Percentiles rank a stretch among this genome's conserved stretches.
phyloP scores from a whole-genome alignment of 257 asterid species.

The Nicotiana noctiflora region DNA sequence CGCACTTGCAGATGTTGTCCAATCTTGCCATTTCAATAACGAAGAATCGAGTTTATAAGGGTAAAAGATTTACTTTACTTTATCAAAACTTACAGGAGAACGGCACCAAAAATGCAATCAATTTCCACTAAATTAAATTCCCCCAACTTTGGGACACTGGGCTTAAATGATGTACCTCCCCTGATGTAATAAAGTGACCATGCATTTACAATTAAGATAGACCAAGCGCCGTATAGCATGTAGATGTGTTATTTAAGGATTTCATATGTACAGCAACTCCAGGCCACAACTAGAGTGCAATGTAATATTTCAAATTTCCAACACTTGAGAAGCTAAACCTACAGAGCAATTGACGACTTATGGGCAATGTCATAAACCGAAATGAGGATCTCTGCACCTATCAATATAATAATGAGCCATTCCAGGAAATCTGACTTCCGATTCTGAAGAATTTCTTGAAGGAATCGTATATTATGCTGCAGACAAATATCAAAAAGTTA shows the following conservation, averaged over 20 bases:
- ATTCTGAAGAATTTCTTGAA: conserved; percentile 93
- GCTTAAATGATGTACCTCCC: neutral
- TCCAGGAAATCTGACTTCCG: conserved; percentile 92
- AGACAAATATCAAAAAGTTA: conserved; percentile 11
- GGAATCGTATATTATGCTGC: conserved; percentile 96
- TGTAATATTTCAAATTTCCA: neutral
- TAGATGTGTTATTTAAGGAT: neutral
- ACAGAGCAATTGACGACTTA: conserved; percentile 30
- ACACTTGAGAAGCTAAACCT: conserved; percentile 1
- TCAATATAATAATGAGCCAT: conserved; percentile 87
- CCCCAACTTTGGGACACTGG: neutral
- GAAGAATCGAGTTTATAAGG: neutral
- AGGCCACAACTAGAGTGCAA: conserved; percentile 1
- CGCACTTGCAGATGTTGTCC: too few species aligned
- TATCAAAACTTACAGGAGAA: neutral
- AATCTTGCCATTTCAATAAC: too few species aligned
- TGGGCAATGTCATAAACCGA: conserved; percentile 81
- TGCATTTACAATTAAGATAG: conserved; percentile 4
- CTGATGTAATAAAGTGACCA: neutral
- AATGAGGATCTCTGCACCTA: conserved; percentile 83
- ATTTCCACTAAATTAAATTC: neutral
- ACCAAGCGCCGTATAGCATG: neutral
- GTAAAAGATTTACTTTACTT: neutral
- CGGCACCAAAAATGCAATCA: neutral
- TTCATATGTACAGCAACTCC: neutral